A percentile compares a stretch with the other conserved stretches of the same genome.
Conservation (phyloP, 2,329 filamentous ascomycete species). For the Clarireedia paspali region DNA sequence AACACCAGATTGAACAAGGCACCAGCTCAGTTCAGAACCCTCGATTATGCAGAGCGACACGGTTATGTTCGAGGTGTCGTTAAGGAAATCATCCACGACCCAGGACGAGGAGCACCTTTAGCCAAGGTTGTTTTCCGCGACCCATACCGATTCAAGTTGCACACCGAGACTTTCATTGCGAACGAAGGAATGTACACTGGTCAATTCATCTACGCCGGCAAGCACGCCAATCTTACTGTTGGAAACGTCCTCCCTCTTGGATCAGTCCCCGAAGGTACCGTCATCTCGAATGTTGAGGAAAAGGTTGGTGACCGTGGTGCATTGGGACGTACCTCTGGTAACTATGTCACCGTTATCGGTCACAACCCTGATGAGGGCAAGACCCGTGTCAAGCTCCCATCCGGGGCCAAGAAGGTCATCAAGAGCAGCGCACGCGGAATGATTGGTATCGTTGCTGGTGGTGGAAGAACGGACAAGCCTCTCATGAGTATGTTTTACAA, state of each 20-base stretch:
- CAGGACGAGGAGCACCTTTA: slow-evolving; percentile 91
- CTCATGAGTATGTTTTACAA: slow-evolving; percentile 65
- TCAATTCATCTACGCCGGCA: slow-evolving; percentile 99
- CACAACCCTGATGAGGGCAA: slow-evolving; percentile 99
- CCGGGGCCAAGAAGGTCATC: slow-evolving; percentile 98
- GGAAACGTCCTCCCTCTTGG: slow-evolving; percentile 94
- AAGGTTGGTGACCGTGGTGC: slow-evolving; percentile 95
- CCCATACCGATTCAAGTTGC: slow-evolving; percentile 96
- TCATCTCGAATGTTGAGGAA: slow-evolving; percentile 98
- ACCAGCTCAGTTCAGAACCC: slow-evolving; percentile 88
- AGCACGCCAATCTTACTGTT: slow-evolving; percentile 94
- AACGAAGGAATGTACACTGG: slow-evolving; percentile 99
- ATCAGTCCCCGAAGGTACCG: slow-evolving; percentile 97
- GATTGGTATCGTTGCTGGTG: slow-evolving; percentile 99
- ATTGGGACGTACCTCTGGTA: slow-evolving; percentile 94
- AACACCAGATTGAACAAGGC: slow-evolving; percentile 89
- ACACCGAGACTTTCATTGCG: slow-evolving; percentile 99
- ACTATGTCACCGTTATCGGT: slow-evolving; percentile 97
- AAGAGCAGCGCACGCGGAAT: slow-evolving; percentile 89
- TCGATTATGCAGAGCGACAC: slow-evolving; percentile 96
- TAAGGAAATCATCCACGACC: slow-evolving; percentile 92
- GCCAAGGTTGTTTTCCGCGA: slow-evolving; percentile 96
- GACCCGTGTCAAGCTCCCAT: slow-evolving; percentile 99
- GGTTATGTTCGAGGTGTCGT: slow-evolving; percentile 96
- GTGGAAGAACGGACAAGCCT: slow-evolving; percentile 99